A percentile compares a stretch with the other conserved stretches of the same genome.
phyloP scores from a whole-genome alignment of 164 flowering plant genomes.

The Paratinospora sagittata region DNA sequence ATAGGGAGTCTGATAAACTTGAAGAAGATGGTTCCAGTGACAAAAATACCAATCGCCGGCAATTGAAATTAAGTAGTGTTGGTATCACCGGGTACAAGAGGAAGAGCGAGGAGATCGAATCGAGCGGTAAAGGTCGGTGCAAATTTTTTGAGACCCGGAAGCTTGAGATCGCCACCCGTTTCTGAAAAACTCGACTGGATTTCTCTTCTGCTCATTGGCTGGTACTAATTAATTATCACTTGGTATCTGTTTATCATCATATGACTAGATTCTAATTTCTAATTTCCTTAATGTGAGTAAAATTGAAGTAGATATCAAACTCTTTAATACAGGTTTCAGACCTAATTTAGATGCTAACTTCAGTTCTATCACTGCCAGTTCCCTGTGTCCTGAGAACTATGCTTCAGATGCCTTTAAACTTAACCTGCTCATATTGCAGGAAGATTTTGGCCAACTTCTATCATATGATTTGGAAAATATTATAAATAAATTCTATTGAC shows the following conservation, averaged over 20 bases:
- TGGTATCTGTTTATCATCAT: background rate
- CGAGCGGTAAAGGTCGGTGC: conserved; percentile 84
- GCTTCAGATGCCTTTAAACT: background rate
- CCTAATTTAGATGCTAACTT: background rate
- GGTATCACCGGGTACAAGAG: conserved; percentile 64
- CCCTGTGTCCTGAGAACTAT: background rate
- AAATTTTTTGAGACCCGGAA: conserved; percentile 84
- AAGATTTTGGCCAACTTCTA: too few relatives aligned
- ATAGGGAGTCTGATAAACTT: conserved; percentile 44
- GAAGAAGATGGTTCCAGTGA: conserved; percentile 46
- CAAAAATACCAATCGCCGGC: conserved; percentile 44
- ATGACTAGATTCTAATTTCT: background rate
- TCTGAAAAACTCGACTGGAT: conserved; percentile 12
- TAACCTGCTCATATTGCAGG: too few relatives aligned
- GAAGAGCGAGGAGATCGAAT: conserved; percentile 75
- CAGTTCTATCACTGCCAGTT: background rate
- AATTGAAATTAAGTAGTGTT: conserved; percentile 51
- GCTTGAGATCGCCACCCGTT: conserved; percentile 58
- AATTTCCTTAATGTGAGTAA: background rate
- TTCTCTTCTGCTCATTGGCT: background rate
- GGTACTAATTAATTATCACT: background rate
- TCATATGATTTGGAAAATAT: too few relatives aligned
- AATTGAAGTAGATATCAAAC: background rate
- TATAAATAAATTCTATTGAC: too few relatives aligned
- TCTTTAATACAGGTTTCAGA: background rate